phyloP scores from a whole-genome alignment of 306 rosid species.

The Hylodesmum podocarpum region DNA sequence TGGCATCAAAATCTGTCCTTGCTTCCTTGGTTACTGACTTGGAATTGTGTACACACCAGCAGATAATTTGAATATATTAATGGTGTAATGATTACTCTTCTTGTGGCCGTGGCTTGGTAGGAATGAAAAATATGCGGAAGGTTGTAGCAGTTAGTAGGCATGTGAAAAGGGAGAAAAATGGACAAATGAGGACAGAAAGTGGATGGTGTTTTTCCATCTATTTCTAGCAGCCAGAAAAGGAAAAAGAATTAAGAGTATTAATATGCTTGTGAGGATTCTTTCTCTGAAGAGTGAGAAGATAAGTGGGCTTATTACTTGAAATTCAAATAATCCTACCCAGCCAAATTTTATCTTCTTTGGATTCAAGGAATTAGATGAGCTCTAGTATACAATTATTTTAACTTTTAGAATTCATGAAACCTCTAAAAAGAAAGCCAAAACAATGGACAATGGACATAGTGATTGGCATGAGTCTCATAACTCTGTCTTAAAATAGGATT shows the following conservation, averaged over 20 bases:
- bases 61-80: background rate
- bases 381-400: background rate
- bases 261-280: background rate
- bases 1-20: constrained; percentile 7
- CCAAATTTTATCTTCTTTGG: background rate
- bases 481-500: background rate
- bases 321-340: background rate
- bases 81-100: background rate
- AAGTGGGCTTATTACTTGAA: constrained; percentile 8
- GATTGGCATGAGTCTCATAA: background rate
- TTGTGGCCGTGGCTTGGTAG: background rate
- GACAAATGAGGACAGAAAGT: background rate
- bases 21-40: background rate
- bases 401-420: background rate
- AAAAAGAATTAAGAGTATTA: background rate
- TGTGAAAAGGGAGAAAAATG: background rate
- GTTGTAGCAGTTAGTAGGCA: background rate
- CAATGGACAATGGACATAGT: background rate
- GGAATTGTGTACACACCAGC: background rate
- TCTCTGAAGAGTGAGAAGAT: background rate
- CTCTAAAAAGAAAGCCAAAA: background rate
- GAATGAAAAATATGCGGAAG: background rate
- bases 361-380: background rate
- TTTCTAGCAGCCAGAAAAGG: background rate
- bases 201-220: background rate